A percentile compares a stretch with the other conserved stretches of the same genome.
Conservation (phyloP, 805 yeast species). For the Sungouiozyma intestinalis region DNA sequence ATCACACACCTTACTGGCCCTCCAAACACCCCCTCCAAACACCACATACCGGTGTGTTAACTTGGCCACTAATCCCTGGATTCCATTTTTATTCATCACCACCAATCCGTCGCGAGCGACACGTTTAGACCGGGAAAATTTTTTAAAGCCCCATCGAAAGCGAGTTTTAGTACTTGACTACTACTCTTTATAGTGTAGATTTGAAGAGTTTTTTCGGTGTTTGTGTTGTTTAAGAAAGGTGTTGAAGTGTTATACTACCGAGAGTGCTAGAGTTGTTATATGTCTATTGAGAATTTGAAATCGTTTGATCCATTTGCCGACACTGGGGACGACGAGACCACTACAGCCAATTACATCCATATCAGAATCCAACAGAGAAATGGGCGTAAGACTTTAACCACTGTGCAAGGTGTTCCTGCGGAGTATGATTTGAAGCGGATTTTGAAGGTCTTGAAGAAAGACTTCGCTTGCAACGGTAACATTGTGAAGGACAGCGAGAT, state of each 20-base stretch:
- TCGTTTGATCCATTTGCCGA: conserved; percentile 98
- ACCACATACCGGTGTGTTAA: neutral
- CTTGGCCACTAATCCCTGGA: neutral
- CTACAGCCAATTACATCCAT: conserved; percentile 91
- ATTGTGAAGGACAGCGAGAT: conserved; percentile 92
- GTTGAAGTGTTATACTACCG: neutral
- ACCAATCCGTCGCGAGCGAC: neutral
- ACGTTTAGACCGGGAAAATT: neutral
- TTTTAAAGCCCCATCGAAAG: too few species aligned
- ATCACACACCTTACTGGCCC: conserved; percentile 3
- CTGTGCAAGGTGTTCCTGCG: conserved; percentile 93
- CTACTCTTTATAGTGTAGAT: too few species aligned
- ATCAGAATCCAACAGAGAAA: conserved; percentile 99
- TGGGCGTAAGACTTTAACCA: conserved; percentile 97
- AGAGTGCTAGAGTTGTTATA: conserved; percentile 4
- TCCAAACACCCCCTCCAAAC: neutral
- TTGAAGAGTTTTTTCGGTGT: neutral
- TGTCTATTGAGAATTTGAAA: conserved; percentile 82
- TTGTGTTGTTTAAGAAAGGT: neutral
- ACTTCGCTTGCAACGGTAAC: conserved; percentile 97
- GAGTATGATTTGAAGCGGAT: conserved; percentile 94
- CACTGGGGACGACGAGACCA: conserved; percentile 98
- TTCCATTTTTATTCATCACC: neutral
- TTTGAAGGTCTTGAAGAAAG: conserved; percentile 88
- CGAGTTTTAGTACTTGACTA: too few species aligned